Percentiles rank a stretch among this genome's conserved stretches.
phyloP scores from a whole-genome alignment of 2,329 filamentous ascomycete genomes.

The Pseudogymnoascus verrucosus region DNA sequence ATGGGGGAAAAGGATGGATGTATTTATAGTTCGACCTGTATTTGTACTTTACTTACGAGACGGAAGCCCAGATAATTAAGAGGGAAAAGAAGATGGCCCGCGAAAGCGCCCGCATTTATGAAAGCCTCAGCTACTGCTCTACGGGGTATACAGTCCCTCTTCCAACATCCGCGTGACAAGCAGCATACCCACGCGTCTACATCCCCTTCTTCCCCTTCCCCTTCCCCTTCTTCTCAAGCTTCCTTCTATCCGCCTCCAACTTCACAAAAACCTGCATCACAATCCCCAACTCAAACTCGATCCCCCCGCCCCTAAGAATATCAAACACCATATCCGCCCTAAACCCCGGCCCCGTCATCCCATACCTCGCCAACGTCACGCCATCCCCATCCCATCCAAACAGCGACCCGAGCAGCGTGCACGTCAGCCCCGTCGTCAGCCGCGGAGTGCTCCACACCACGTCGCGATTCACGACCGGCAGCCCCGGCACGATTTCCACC shows the following conservation, averaged over 20 bases:
- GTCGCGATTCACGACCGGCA: not conserved
- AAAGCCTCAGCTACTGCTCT: not conserved
- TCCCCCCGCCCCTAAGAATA: not conserved
- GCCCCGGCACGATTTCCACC: not conserved
- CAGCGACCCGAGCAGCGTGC: not conserved
- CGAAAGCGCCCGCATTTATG: not conserved
- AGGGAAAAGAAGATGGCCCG: not conserved
- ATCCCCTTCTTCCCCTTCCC: not conserved
- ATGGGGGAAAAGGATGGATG: not conserved
- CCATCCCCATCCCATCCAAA: not conserved
- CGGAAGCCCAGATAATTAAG: not conserved
- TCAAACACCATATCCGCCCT: not conserved
- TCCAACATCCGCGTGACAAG: not conserved
- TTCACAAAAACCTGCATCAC: not conserved
- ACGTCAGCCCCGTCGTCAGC: not conserved
- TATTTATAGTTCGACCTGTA: not conserved
- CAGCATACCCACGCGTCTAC: too few relatives aligned
- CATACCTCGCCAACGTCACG: not conserved
- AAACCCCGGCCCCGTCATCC: not conserved
- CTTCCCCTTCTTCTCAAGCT: not conserved
- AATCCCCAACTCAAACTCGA: not conserved
- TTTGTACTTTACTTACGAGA: constrained; percentile 1
- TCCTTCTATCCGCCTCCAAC: not conserved
- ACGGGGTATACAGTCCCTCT: not conserved
- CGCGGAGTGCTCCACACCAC: not conserved